These are phyloP conservation scores for Chrysanthemum makinoi DNA, from an alignment of 129 eudicot genomes.

Conservation along the genomic window DNA sequence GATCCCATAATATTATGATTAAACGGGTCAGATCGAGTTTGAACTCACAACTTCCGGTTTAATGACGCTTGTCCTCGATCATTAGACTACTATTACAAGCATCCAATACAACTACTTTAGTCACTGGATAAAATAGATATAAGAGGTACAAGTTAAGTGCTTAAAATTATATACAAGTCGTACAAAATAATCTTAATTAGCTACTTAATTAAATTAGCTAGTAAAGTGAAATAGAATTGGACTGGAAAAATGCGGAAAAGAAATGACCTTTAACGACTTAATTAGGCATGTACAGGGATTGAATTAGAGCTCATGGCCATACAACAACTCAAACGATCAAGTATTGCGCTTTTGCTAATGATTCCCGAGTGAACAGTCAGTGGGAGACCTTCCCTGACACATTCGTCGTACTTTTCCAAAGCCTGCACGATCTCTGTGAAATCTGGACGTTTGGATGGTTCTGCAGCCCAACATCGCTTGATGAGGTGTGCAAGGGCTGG, in stretches of 20 bases:
- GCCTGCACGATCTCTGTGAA: constrained; percentile 80
- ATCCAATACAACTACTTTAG: too few species aligned
- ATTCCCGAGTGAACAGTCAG: constrained; percentile 64
- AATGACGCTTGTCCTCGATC: too few species aligned
- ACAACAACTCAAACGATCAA: constrained; percentile 75
- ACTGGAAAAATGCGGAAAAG: background rate
- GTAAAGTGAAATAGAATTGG: too few species aligned
- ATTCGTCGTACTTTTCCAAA: constrained; percentile 81
- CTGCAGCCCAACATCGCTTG: constrained; percentile 87
- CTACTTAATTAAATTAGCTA: background rate
- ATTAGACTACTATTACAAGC: too few species aligned
- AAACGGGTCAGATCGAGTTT: too few species aligned
- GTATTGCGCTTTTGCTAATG: constrained; percentile 50
- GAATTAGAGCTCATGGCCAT: constrained; percentile 59
- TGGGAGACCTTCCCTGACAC: constrained; percentile 94
- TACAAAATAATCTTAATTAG: background rate
- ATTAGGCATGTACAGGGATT: constrained; percentile 74
- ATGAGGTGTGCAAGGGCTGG: constrained; percentile 91
- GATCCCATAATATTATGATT: too few species aligned
- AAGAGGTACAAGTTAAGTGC: too few species aligned
- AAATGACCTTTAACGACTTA: background rate
- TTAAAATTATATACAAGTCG: too few species aligned
- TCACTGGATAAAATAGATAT: too few species aligned
- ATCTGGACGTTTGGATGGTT: constrained; percentile 91
- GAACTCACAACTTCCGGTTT: too few species aligned